Evolutionary conservation across 2,329 filamentous ascomycete genomes (phyloP).

Genomic region (Xylariaceae sp.): DNA sequence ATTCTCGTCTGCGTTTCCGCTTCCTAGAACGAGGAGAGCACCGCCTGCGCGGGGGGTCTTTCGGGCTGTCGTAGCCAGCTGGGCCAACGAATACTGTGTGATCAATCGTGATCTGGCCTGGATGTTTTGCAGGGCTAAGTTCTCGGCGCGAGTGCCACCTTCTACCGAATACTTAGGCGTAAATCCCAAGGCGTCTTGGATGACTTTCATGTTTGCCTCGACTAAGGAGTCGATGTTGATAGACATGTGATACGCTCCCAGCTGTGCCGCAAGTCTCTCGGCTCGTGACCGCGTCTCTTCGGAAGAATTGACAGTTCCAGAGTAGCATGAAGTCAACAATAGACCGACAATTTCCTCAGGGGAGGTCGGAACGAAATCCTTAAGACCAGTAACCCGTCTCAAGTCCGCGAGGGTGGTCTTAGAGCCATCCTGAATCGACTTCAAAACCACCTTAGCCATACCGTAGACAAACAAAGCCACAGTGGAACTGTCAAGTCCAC

Average conservation of each 20-base stretch:
- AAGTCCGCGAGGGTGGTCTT: conserved; percentile 12
- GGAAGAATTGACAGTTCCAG: conserved; percentile 15
- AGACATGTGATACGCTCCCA: conserved; percentile 11
- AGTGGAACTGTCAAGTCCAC: conserved; percentile 11
- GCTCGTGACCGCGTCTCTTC: conserved; percentile 15
- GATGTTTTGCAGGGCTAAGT: conserved; percentile 18
- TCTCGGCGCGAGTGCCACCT: conserved; percentile 14
- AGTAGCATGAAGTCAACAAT: conserved; percentile 16
- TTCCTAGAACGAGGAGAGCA: conserved; percentile 9
- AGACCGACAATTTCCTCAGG: conserved; percentile 16
- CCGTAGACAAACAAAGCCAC: conserved; percentile 15
- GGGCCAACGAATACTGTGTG: conserved; percentile 13
- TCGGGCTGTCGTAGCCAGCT: conserved; percentile 15
- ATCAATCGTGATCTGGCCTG: conserved; percentile 13
- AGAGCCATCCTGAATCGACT: conserved; percentile 12
- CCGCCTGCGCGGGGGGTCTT: conserved; percentile 6
- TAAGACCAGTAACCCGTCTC: conserved; percentile 13
- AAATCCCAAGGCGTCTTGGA: conserved; percentile 11
- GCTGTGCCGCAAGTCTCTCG: conserved; percentile 6
- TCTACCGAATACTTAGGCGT: conserved; percentile 13
- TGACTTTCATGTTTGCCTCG: conserved; percentile 9
- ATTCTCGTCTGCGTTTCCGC: conserved; percentile 14
- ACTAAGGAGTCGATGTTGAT: conserved; percentile 10
- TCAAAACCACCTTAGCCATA: conserved; percentile 15
- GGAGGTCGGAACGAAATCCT: conserved; percentile 4